Base-by-base conservation (phyloP, 2,329 filamentous ascomycete species). In the Hymenoscyphus salicellus region DNA sequence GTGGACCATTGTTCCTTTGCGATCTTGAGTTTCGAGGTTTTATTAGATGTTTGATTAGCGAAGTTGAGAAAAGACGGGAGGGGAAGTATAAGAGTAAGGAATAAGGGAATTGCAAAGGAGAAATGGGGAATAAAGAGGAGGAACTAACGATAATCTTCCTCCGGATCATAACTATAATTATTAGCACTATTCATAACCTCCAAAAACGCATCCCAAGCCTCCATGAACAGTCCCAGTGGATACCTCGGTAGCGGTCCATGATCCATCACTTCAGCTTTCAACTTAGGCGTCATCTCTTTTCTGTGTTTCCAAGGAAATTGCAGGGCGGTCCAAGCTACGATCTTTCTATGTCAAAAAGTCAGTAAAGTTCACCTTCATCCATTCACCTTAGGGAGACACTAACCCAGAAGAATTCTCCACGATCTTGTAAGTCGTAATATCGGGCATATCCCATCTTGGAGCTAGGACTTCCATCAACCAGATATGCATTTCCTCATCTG, bases 121-220 rank as follows among this genome's bases (percentile, higher is more conserved):
- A 41, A 41, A 43, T n/a, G 14, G 23, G 28, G 28, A n/a, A 56
- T 11, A 16, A 5, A 6, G 20, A 32, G n/a, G n/a, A 28, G 6
- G n/a, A n/a, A 57, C 60, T 63, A 60, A 71, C 69, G 69, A 59
- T 65, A 72, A 36, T 73, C 68, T 11, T 62, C 59, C 28, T 70
- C 66, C 2, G 64, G 64, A 55, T 73, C 63, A 59, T 71, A 73
- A 23, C 67, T 70, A 66, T 66, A 43, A 6, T 60, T 33, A 36
- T 26, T 8, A 6, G 67, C 41, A 49, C 38, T 58, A 2, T 16
- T 17, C n/a, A 70, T 17, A 16, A 38, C 58, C 5, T 61, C 55
- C 7, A 67, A 63, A 16, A 70, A 62, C 3, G 56, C 65, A n/a
- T 10, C 33, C 33, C 66, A 41, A 5, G 65, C 67, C 23, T 66